Evolutionary conservation across 306 rosid species (phyloP), one percentile per base, ranked within the genome.

Genomic region (Castanospermum australe): DNA sequence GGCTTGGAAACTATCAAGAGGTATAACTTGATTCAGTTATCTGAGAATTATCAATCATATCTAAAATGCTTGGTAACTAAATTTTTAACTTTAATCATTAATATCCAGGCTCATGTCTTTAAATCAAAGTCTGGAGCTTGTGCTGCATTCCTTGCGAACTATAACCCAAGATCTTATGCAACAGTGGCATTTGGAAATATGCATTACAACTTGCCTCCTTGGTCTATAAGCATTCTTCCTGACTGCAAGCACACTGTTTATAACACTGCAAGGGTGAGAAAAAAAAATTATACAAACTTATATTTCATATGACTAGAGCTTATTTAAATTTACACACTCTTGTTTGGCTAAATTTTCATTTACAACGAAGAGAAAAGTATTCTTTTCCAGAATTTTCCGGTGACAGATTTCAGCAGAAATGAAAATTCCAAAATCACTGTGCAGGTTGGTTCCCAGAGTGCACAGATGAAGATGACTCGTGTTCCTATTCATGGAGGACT

Each of bases 211-310:
- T 72, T 95, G 54, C 99, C 99, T 68, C 99, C 99, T 42, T 95
- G 99, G 99, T 95, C 99, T 75, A 87, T 93, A 73, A 95, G 99
- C 86, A 91, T 95, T 88, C 99, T 95, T 81, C 99, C 99, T 15
- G 94, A 93, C 86, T 95, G 98, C 89, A 89, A 84, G 83, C 87
- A 89, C 85, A 91, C 97, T 75, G 99, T 91, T 56, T 95, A 91
- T 73, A 95, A 95, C 82, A 95, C 97, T 59, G 99, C 99, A 74
- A 95, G 98, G 98, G 99, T 95, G 85, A 89, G 96, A 14, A 15
- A 48, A 62, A 80, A 61, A 56, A 8, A 22, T n/a, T 17, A 7
- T 68, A 50, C 32, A 4, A 12, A 33, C 6, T 38, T 82, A 38
- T 25, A 24, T 71, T 80, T 67, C 47, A 6, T 17, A 73, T 48